Conservation (phyloP, 1,284 basidiomycete genomes). For the Cystobasidium sp. region DNA sequence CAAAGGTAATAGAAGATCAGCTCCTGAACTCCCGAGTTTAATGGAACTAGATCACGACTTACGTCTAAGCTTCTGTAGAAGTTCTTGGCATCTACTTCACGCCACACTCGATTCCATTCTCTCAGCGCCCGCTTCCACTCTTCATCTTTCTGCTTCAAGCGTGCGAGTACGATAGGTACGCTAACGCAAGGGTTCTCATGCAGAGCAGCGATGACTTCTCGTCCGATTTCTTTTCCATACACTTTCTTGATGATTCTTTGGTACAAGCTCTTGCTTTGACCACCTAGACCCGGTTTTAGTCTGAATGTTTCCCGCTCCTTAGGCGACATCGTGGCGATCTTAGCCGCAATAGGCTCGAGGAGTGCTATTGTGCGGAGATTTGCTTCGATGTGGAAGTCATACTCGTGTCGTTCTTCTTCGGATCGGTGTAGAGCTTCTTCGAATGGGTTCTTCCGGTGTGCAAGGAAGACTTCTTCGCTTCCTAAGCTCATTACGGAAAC, state of each 20-base stretch:
- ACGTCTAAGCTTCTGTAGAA: slow-evolving; percentile 84
- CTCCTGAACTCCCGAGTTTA: neutral
- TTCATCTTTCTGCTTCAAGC: slow-evolving; percentile 93
- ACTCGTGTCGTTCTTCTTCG: slow-evolving; percentile 98
- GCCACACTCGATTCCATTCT: slow-evolving; percentile 97
- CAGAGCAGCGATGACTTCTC: slow-evolving; percentile 85
- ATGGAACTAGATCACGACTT: neutral
- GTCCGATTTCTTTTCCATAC: slow-evolving; percentile 81
- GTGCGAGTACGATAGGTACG: slow-evolving; percentile 86
- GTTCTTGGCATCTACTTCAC: slow-evolving; percentile 94
- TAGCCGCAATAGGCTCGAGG: slow-evolving; percentile 83
- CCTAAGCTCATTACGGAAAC: slow-evolving; percentile 96
- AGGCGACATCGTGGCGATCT: slow-evolving; percentile 85
- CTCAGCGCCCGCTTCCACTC: slow-evolving; percentile 95
- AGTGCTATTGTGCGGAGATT: slow-evolving; percentile 88
- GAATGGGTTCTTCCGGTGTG: slow-evolving; percentile 96
- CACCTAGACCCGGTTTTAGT: slow-evolving; percentile 86
- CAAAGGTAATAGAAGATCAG: slow-evolving; percentile 46
- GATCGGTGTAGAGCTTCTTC: slow-evolving; percentile 95
- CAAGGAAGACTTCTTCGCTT: slow-evolving; percentile 87
- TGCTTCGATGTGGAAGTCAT: slow-evolving; percentile 94
- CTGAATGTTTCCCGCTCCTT: slow-evolving; percentile 85
- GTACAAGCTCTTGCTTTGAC: slow-evolving; percentile 84
- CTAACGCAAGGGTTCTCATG: slow-evolving; percentile 90
- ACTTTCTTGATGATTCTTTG: slow-evolving; percentile 93